Base-by-base conservation (phyloP, 495 filamentous ascomycete species). In the Trichoderma erinaceum region DNA sequence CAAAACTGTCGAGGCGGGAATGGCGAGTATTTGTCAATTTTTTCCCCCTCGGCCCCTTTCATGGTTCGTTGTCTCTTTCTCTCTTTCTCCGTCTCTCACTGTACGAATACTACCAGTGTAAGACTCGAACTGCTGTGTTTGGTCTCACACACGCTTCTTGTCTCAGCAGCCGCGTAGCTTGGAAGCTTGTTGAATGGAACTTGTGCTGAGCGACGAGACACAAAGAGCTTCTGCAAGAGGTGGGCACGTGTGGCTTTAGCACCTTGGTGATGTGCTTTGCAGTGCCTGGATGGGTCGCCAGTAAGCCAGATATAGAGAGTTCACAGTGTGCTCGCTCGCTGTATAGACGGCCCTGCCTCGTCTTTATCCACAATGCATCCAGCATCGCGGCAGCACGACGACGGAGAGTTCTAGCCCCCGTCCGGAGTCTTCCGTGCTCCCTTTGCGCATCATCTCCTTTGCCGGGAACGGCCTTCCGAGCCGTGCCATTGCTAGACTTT, bases 391-490 rank as follows among this genome's bases (percentile, higher is more conserved):
- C 35, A 38, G 35, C 29, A 29, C 29, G 35, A 7, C 8, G 48
- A 50, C 6, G 6, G 21, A n/a, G 12, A 23, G 21, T 5, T 23
- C 48, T 27, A 13, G 56, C 13, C 23, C 56, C 23, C 16, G 27
- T 61, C 27, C 56, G 56, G 27, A 61, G 56, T n/a, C 27, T 15
- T 61, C 56, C 23, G 56, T 12, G 56, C 56, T 61, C 1, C 56
- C 27, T n/a, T 61, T n/a, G 7, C 23, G 10, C n/a, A 12, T 15
- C 56, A 5, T 32, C 16, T n/a, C 12, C 23, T 10, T 15, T 32
- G 56, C 16, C 56, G 56, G 56, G 21, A 61, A 61, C 35, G 35
- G 56, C 23, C 25, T 61, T 61, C 56, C 56, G 56, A 61, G 56
- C 56, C 56, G 56, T 61, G 23, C 23, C 56, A 32, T 61, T 16